Evolutionary conservation across 495 filamentous ascomycete genomes (phyloP).

Genomic region (Amphirosellinia nigrospora): DNA sequence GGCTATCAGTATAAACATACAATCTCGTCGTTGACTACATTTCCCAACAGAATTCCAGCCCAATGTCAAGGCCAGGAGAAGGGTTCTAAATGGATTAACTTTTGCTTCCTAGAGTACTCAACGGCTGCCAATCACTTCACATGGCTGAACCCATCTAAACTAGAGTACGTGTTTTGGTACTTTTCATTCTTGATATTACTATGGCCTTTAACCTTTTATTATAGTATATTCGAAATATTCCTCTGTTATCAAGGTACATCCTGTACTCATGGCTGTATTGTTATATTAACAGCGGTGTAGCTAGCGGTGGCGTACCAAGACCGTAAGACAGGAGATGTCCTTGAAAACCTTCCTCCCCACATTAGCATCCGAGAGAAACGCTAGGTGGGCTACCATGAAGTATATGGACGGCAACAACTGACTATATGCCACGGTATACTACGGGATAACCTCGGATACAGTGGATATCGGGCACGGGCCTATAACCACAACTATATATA

Average conservation of each 20-base stretch:
- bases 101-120: slow-evolving; percentile 84
- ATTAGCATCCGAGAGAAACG: slow-evolving; percentile 44
- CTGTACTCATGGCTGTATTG: not conserved
- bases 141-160: slow-evolving; percentile 78
- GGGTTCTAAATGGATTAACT: slow-evolving; percentile 89
- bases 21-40: not conserved
- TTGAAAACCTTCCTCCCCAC: slow-evolving; percentile 49
- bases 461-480: too few relatives aligned
- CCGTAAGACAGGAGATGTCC: slow-evolving; percentile 39
- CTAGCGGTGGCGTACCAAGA: slow-evolving; percentile 75
- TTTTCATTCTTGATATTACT: not conserved
- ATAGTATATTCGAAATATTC: slow-evolving; percentile 79
- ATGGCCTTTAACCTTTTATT: slow-evolving; percentile 54
- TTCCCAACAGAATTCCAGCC: not conserved
- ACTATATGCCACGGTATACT: too few relatives aligned
- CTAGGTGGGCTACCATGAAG: slow-evolving; percentile 71
- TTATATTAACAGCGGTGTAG: slow-evolving; percentile 47
- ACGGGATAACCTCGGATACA: too few relatives aligned
- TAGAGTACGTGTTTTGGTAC: slow-evolving; percentile 1
- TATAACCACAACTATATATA: too few relatives aligned
- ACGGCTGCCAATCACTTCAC: slow-evolving; percentile 75
- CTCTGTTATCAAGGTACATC: slow-evolving; percentile 61
- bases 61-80: slow-evolving; percentile 44
- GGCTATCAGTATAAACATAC: slow-evolving; percentile 41
- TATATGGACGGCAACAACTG: slow-evolving; percentile 78